Conservation (phyloP, 768 basidiomycete species). For the Phaffia australis region DNA sequence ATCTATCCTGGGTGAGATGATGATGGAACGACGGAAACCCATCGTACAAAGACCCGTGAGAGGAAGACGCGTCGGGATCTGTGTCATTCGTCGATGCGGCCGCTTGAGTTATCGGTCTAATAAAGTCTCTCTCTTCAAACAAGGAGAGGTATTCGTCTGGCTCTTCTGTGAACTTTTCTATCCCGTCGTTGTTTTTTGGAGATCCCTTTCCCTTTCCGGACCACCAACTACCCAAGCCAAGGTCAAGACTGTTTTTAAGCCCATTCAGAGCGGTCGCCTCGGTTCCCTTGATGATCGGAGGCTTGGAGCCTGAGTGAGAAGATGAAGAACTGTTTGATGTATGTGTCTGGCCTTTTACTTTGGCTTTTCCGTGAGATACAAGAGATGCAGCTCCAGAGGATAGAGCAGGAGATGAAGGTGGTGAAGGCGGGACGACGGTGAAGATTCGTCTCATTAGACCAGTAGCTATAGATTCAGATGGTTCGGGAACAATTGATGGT, state of each 20-base stretch:
- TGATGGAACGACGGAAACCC: too few relatives aligned
- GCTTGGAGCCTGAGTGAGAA: too few relatives aligned
- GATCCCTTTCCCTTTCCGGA: background rate
- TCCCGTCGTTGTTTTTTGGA: background rate
- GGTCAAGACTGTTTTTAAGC: constrained; percentile 9
- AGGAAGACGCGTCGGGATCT: background rate
- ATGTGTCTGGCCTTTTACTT: too few relatives aligned
- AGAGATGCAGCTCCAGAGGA: background rate
- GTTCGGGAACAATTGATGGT: too few relatives aligned
- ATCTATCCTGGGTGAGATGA: too few relatives aligned
- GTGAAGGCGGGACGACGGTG: constrained; percentile 19
- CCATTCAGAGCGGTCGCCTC: background rate
- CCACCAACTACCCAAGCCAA: background rate
- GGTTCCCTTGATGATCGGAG: too few relatives aligned
- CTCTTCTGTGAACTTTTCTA: background rate
- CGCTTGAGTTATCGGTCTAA: background rate
- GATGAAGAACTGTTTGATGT: too few relatives aligned
- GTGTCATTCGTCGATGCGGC: background rate
- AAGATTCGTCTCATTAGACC: constrained; percentile 20
- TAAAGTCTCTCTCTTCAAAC: background rate
- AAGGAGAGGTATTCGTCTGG: background rate
- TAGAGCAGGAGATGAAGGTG: background rate
- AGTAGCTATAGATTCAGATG: too few relatives aligned
- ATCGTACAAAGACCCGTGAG: too few relatives aligned
- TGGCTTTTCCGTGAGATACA: background rate